A percentile compares a stretch with the other conserved stretches of the same genome.
phyloP scores from a whole-genome alignment of 2,329 filamentous ascomycete species.

The Penicillium sclerotiorum region DNA sequence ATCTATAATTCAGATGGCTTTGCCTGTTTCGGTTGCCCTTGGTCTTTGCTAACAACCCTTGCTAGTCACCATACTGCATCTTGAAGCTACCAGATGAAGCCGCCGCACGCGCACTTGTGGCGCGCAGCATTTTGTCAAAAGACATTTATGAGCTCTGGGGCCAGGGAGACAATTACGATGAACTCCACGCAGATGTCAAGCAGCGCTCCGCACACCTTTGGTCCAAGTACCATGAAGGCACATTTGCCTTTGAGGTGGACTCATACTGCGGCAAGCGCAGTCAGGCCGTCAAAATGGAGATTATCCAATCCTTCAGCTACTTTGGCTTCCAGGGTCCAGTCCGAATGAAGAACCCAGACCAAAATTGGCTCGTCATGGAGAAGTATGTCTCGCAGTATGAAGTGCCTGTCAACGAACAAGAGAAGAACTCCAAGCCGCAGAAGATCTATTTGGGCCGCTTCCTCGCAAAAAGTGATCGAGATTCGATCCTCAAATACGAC shows the following conservation, averaged over 20 bases:
- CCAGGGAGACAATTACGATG: constrained; percentile 64
- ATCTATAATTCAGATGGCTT: neutral
- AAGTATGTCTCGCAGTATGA: constrained; percentile 64
- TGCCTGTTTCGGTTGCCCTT: neutral
- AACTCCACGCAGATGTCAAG: constrained; percentile 68
- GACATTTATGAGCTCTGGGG: constrained; percentile 92
- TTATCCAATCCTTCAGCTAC: constrained; percentile 83
- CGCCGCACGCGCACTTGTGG: constrained; percentile 68
- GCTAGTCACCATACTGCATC: constrained; percentile 85
- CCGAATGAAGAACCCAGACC: constrained; percentile 70
- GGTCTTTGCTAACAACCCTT: neutral
- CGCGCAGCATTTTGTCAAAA: constrained; percentile 78
- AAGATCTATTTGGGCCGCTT: constrained; percentile 72
- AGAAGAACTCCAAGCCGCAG: constrained; percentile 55
- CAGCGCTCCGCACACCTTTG: constrained; percentile 64
- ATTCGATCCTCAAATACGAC: constrained; percentile 73
- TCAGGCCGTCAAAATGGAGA: constrained; percentile 62
- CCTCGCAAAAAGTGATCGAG: constrained; percentile 67
- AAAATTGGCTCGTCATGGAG: constrained; percentile 80
- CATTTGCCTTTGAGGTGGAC: constrained; percentile 86
- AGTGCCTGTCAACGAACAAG: constrained; percentile 38
- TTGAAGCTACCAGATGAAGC: constrained; percentile 67
- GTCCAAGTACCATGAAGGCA: constrained; percentile 62
- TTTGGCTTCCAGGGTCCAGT: constrained; percentile 78
- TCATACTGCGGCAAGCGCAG: constrained; percentile 75